These are phyloP conservation scores for Trichoderma virens DNA, from an alignment of 495 filamentous ascomycete species.

Conservation along the genomic window DNA sequence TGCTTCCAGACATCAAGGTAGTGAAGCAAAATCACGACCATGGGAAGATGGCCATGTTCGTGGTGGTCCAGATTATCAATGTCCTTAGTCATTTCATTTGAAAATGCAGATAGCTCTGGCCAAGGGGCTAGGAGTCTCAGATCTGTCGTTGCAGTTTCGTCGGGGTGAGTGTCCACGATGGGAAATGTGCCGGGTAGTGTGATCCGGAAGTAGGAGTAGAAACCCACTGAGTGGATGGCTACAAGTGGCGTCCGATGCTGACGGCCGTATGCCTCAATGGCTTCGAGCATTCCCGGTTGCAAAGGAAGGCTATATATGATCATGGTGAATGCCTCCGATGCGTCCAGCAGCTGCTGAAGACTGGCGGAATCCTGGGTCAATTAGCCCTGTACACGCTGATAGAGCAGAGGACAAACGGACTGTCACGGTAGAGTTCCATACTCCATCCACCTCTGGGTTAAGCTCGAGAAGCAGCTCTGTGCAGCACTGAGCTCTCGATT, in stretches of 20 bases:
- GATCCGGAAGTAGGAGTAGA: constrained; percentile 77
- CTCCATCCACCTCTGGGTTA: constrained; percentile 88
- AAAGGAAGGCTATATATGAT: constrained; percentile 71
- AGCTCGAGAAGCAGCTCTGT: constrained; percentile 74
- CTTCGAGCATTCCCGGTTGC: constrained; percentile 45
- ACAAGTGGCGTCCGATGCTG: constrained; percentile 65
- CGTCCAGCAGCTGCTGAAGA: constrained; percentile 33
- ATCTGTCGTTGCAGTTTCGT: constrained; percentile 76
- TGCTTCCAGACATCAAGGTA: constrained; percentile 81
- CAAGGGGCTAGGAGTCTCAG: constrained; percentile 81
- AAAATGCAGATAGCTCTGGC: constrained; percentile 68
- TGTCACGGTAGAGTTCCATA: constrained; percentile 35
- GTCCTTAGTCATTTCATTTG: constrained; percentile 50
- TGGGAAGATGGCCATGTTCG: constrained; percentile 90
- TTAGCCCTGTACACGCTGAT: not conserved
- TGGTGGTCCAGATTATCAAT: constrained; percentile 66
- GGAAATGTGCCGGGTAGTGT: constrained; percentile 70
- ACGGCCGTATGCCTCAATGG: constrained; percentile 50
- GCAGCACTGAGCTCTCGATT: constrained; percentile 69
- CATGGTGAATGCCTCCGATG: constrained; percentile 55
- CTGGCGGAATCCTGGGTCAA: constrained; percentile 13
- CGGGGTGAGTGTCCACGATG: constrained; percentile 96
- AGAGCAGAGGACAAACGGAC: not conserved
- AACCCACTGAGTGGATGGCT: constrained; percentile 79
- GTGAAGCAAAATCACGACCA: constrained; percentile 74